Base-by-base conservation (phyloP, 208 protist species). In the Plasmodiophora brassicae region DNA sequence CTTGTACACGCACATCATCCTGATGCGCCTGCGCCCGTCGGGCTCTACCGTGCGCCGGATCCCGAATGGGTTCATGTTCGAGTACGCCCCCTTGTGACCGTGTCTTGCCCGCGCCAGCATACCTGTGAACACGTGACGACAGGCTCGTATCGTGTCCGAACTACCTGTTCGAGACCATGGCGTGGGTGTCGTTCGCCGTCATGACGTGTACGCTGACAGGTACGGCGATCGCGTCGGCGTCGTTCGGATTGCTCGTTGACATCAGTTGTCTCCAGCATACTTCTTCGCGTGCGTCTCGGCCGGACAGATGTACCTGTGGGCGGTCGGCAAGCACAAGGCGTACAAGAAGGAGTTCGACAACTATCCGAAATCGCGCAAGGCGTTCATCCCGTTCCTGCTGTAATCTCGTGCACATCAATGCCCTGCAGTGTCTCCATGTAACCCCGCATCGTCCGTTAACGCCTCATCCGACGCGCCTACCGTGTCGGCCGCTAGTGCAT, bases 81-180 rank as follows among this genome's bases (percentile, higher is more conserved):
- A 78, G 65, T 78, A 38, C 25, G n/a, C n/a, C n/a, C n/a, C n/a
- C n/a, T n/a, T n/a, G n/a, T n/a, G 20, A 25, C 50, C 25, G 14
- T 57, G 50, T 57, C 25, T 57, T 57, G 20, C 25, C 50, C 25
- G 50, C 50, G 14, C 14, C 50, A 57, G 50, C 50, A 57, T 57
- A 28, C 14, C 50, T 14, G 25, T 57, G 50, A 14, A 28, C 20
- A 57, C 25, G 14, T 28, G 25, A 28, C 50, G 87, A 72, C 87
- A 22, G 92, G 25, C 88, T 96, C 22, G 94, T 97, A 1, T 94
- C 94, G 45, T 98, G 96, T 94, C 96, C 96, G 35, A 98, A 98
- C 91, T 98, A 98, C 93, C 94, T 94, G 83, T 97, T 96, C 89
- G 96, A 98, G 92, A 93, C 98, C 43, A 91, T 96, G 85, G 94